A percentile compares a stretch with the other conserved stretches of the same genome.
phyloP scores from a whole-genome alignment of 352 stramenopile species.

The Labyrinthula sp. region DNA sequence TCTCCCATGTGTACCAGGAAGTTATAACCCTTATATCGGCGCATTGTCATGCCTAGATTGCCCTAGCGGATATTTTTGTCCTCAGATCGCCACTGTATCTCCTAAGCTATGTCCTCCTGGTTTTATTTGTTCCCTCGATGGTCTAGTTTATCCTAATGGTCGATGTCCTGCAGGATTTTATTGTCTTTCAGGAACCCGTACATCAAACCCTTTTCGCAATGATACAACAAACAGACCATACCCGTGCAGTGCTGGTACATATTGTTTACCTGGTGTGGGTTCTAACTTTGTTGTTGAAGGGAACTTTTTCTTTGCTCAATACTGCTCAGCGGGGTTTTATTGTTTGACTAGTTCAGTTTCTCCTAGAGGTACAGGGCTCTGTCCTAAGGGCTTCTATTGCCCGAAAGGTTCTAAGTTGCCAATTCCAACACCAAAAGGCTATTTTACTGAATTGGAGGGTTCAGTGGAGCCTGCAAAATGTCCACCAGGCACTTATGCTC shows the following conservation, averaged over 20 bases:
- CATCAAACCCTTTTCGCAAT: constrained; percentile 77
- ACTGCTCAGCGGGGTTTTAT: constrained; percentile 75
- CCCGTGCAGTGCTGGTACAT: constrained; percentile 75
- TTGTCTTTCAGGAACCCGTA: constrained; percentile 72
- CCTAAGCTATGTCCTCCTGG: constrained; percentile 66
- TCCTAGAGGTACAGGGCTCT: constrained; percentile 70
- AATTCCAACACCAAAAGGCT: constrained; percentile 67
- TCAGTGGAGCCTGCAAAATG: constrained; percentile 67
- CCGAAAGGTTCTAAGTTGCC: constrained; percentile 67
- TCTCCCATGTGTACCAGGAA: constrained; percentile 61
- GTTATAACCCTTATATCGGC: constrained; percentile 72
- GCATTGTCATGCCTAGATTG: constrained; percentile 62
- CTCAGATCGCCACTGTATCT: constrained; percentile 63
- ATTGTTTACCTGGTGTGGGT: constrained; percentile 77
- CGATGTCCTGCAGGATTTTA: constrained; percentile 79
- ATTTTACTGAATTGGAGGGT: constrained; percentile 65
- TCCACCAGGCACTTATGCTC: constrained; percentile 76
- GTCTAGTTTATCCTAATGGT: constrained; percentile 60
- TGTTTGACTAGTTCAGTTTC: constrained; percentile 70
- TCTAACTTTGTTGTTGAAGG: constrained; percentile 55
- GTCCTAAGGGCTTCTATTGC: constrained; percentile 74
- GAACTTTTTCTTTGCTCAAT: constrained; percentile 68
- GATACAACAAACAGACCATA: constrained; percentile 81
- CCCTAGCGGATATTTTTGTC: constrained; percentile 71
- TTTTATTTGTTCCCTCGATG: constrained; percentile 63